A percentile compares a stretch with the other conserved stretches of the same genome.
Evolutionary conservation across 768 basidiomycete species (phyloP).

Genomic region (Tylopilus sp.): DNA sequence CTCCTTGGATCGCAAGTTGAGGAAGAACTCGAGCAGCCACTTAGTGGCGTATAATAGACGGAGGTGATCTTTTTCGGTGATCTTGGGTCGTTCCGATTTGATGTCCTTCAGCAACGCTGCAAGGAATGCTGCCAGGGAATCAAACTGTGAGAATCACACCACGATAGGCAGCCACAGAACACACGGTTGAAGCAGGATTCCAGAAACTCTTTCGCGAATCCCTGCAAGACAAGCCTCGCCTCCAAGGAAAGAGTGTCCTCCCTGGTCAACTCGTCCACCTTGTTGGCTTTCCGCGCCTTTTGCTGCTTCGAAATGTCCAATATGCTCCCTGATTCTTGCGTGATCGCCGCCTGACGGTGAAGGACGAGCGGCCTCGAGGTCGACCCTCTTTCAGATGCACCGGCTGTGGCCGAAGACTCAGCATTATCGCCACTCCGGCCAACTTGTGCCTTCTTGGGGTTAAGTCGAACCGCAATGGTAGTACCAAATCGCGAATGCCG

Average conservation of each 20-base stretch:
- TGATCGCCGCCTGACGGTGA: conserved; percentile 82
- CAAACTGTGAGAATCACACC: conserved; percentile 15
- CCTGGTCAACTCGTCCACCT: conserved; percentile 62
- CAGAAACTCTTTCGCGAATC: conserved; percentile 69
- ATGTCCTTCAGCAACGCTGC: conserved; percentile 87
- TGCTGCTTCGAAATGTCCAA: conserved; percentile 69
- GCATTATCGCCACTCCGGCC: conserved; percentile 21
- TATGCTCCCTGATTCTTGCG: conserved; percentile 60
- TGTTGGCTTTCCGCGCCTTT: conserved; percentile 55
- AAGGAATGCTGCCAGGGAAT: conserved; percentile 68
- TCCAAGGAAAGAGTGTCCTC: conserved; percentile 68
- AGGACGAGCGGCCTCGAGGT: conserved; percentile 64
- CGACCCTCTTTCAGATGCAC: conserved; percentile 17
- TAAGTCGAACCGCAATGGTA: conserved; percentile 78
- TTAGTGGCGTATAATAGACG: conserved; percentile 83
- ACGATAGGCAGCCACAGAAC: conserved; percentile 30
- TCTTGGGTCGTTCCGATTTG: conserved; percentile 83
- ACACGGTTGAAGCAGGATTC: conserved; percentile 86
- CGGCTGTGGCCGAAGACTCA: conserved; percentile 19
- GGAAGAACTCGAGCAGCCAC: conserved; percentile 93
- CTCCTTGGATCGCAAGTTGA: conserved; percentile 43
- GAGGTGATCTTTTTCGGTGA: conserved; percentile 93
- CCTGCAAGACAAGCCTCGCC: conserved; percentile 61
- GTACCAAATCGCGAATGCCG: conserved; percentile 97
- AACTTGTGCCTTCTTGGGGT: conserved; percentile 41